Conservation (phyloP, 768 basidiomycete genomes). For the Kwoniella europaea region DNA sequence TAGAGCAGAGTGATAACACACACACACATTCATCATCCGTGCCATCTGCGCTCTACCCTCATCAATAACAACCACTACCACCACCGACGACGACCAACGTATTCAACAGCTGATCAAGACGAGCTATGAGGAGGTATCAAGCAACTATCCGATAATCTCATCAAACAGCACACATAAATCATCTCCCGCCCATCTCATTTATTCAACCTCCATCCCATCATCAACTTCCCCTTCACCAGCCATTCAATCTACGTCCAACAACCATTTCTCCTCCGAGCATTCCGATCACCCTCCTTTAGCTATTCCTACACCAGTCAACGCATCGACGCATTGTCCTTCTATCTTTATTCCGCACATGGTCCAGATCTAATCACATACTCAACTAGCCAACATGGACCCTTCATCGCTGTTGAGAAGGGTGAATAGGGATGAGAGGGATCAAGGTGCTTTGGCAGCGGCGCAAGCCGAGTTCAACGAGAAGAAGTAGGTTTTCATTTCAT, state of each 20-base stretch:
- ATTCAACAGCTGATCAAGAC: not conserved
- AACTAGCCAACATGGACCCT: conserved; percentile 50
- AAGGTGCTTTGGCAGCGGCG: conserved; percentile 81
- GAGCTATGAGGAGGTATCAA: not conserved
- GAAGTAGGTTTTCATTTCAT: conserved; percentile 63
- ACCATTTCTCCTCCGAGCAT: not conserved
- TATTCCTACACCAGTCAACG: not conserved
- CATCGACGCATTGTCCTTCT: not conserved
- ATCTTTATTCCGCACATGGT: not conserved
- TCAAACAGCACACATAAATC: not conserved
- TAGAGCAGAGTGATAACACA: not conserved
- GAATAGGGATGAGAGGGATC: conserved; percentile 68
- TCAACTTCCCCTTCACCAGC: conserved; percentile 6
- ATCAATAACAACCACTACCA: not conserved
- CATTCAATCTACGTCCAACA: not conserved
- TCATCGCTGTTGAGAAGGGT: conserved; percentile 35
- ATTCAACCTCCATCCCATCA: not conserved
- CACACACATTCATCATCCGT: not conserved
- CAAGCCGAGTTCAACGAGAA: conserved; percentile 97
- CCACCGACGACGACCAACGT: too few relatives aligned
- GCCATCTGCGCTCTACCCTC: not conserved
- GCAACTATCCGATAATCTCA: not conserved
- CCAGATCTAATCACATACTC: not conserved
- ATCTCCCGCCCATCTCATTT: not conserved
- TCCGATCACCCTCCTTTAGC: conserved; percentile 7